Evolutionary conservation across 352 stramenopile species (phyloP).

Genomic region (Phytophthora citrophthora): DNA sequence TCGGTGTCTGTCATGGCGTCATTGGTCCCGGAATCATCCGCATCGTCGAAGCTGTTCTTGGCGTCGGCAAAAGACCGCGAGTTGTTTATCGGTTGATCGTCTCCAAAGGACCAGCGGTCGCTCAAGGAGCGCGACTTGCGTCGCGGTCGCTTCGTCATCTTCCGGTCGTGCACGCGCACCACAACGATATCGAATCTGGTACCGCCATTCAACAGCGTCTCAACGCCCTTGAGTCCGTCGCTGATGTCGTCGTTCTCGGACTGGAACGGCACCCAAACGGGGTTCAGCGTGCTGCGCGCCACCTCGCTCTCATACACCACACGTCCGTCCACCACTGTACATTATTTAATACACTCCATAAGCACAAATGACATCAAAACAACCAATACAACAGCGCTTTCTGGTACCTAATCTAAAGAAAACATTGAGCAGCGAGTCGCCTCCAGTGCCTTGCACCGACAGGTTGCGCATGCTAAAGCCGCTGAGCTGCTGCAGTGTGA

Average conservation of each 20-base stretch:
- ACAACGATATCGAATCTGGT: slow-evolving; percentile 75
- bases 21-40: slow-evolving; percentile 33
- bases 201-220: slow-evolving; percentile 53
- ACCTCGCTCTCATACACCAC: slow-evolving; percentile 82
- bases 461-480: slow-evolving; percentile 84
- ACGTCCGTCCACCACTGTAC: slow-evolving; percentile 65
- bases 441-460: slow-evolving; percentile 49
- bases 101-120: slow-evolving; percentile 43
- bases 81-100: slow-evolving; percentile 53
- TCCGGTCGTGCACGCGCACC: slow-evolving; percentile 62
- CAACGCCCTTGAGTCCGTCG: slow-evolving; percentile 35
- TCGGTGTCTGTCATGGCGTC: slow-evolving; percentile 33
- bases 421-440: slow-evolving; percentile 63
- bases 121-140: slow-evolving; percentile 59
- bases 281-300: slow-evolving; percentile 73
- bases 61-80: slow-evolving; percentile 48
- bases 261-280: slow-evolving; percentile 84
- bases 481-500: slow-evolving; percentile 78
- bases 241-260: slow-evolving; percentile 40
- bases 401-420: slow-evolving; percentile 78
- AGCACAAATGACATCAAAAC: not conserved
- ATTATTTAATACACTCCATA: not conserved
- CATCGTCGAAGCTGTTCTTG: slow-evolving; percentile 41
- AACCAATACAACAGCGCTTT: not conserved
- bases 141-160: slow-evolving; percentile 43